A percentile compares a stretch with the other conserved stretches of the same genome.
phyloP scores from a whole-genome alignment of 1,284 basidiomycete species.

The Heimioporus punctisporus region DNA sequence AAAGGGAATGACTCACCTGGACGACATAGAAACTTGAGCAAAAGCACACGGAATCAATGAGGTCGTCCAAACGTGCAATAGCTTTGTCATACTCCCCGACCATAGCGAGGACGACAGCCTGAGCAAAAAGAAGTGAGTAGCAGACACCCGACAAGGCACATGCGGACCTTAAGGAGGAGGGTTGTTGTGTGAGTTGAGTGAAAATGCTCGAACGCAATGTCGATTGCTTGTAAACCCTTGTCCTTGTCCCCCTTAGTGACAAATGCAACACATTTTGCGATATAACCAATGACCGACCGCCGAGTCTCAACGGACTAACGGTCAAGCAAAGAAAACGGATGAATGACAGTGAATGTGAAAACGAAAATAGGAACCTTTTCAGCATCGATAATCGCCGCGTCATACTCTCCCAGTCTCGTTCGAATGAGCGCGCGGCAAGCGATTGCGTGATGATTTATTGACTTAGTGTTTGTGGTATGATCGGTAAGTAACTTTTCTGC shows the following conservation, averaged over 20 bases:
- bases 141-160: too few relatives aligned
- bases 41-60: too few relatives aligned
- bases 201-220: background rate
- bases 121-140: too few relatives aligned
- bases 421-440: slow-evolving; percentile 6
- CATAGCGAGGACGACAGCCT: too few relatives aligned
- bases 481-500: background rate
- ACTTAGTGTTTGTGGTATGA: background rate
- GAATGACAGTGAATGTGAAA: too few relatives aligned
- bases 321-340: too few relatives aligned
- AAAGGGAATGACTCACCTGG: too few relatives aligned
- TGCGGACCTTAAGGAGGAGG: too few relatives aligned
- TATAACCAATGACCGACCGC: slow-evolving; percentile 1
- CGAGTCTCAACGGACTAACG: background rate
- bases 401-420: background rate
- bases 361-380: background rate
- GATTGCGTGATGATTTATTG: background rate
- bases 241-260: background rate
- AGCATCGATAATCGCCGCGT: slow-evolving; percentile 6
- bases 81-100: too few relatives aligned
- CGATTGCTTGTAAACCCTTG: background rate
- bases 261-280: slow-evolving; percentile 7
- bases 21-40: too few relatives aligned
- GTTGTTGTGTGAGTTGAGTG: too few relatives aligned
- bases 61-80: too few relatives aligned